Conservation (phyloP, 2,329 filamentous ascomycete species). For the Neonectria hederae region DNA sequence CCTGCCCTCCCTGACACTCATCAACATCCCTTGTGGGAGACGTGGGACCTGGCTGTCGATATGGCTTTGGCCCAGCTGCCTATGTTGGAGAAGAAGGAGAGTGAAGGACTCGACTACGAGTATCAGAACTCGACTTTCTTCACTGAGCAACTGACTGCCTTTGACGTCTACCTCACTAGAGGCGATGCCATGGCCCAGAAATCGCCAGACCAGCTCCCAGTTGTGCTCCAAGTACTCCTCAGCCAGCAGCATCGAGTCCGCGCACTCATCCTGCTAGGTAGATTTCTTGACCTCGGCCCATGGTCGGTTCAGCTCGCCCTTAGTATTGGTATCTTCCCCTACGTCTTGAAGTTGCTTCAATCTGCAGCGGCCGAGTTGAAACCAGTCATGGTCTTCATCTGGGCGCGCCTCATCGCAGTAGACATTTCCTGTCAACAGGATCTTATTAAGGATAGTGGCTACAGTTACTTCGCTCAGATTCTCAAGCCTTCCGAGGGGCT, state of each 20-base stretch:
- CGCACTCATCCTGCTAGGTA: conserved; percentile 89
- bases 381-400: conserved; percentile 99
- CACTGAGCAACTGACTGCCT: conserved; percentile 94
- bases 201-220: conserved; percentile 92
- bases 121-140: conserved; percentile 97
- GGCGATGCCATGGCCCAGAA: conserved; percentile 84
- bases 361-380: conserved; percentile 95
- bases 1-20: conserved; percentile 94
- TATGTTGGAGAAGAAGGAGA: conserved; percentile 82
- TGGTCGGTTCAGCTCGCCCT: conserved; percentile 99
- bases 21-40: conserved; percentile 94
- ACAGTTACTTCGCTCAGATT: conserved; percentile 95
- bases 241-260: conserved; percentile 94
- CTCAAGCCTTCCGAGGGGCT: conserved; percentile 85
- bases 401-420: conserved; percentile 94
- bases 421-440: conserved; percentile 94
- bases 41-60: conserved; percentile 97
- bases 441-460: conserved; percentile 94
- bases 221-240: conserved; percentile 93
- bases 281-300: conserved; percentile 93
- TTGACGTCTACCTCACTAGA: conserved; percentile 91
- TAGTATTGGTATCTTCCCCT: conserved; percentile 98
- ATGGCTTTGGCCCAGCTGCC: conserved; percentile 92
- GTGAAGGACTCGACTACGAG: conserved; percentile 79
- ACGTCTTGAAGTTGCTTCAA: conserved; percentile 96